A percentile compares a stretch with the other conserved stretches of the same genome.
Evolutionary conservation across 192 early-diverging fungal genomes (phyloP).

Genomic region (Coemansia sp.): DNA sequence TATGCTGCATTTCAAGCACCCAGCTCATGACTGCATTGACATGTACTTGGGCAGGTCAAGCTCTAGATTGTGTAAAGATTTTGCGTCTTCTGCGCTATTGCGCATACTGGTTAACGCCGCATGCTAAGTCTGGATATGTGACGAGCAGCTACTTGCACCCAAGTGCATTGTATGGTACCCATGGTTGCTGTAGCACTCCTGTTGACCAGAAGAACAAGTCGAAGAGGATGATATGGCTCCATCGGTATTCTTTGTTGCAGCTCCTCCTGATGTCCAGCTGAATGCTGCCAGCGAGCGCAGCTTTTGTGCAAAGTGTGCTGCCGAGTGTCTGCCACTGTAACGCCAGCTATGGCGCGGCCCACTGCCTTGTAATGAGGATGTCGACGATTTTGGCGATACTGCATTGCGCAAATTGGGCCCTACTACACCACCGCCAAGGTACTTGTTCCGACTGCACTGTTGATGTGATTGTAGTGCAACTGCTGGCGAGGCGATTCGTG

Average conservation of each 20-base stretch:
- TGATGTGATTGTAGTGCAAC: background rate
- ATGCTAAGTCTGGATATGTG: background rate
- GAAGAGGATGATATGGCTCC: slow-evolving; percentile 1
- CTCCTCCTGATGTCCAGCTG: slow-evolving; percentile 31
- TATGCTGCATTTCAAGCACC: background rate
- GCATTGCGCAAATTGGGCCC: slow-evolving; percentile 2
- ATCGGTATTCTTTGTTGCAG: background rate
- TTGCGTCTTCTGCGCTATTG: slow-evolving; percentile 7
- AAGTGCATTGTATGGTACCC: slow-evolving; percentile 7
- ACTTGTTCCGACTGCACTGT: background rate
- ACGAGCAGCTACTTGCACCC: slow-evolving; percentile 1
- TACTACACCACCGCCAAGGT: background rate
- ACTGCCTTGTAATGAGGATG: slow-evolving; percentile 27
- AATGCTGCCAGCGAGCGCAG: slow-evolving; percentile 49
- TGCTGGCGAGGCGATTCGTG: background rate
- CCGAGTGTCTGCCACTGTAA: slow-evolving; percentile 22
- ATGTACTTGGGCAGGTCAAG: slow-evolving; percentile 35
- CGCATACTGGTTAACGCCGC: slow-evolving; percentile 3
- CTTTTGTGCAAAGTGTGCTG: slow-evolving; percentile 45
- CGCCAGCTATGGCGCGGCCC: slow-evolving; percentile 43
- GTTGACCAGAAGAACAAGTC: background rate
- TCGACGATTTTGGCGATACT: slow-evolving; percentile 40
- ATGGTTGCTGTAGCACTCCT: background rate
- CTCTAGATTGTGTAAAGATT: slow-evolving; percentile 25
- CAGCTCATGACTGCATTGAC: slow-evolving; percentile 19